These are phyloP conservation scores for Penicillium coffeae DNA, from an alignment of 495 filamentous ascomycete genomes.

Conservation along the genomic window DNA sequence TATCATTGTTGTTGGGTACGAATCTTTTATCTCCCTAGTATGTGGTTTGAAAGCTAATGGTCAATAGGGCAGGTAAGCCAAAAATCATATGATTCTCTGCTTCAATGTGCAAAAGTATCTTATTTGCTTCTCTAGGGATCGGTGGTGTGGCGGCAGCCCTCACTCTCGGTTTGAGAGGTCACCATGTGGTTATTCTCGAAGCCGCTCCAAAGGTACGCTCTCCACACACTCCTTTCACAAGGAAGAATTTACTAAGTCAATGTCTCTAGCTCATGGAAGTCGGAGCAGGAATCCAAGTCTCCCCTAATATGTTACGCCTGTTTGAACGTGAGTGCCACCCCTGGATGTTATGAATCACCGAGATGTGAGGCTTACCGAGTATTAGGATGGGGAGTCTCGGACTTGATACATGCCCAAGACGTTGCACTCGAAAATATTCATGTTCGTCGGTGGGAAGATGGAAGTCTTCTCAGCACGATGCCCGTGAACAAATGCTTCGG, in stretches of 20 bases:
- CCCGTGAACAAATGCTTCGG: conserved; percentile 42
- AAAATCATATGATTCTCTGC: conserved; percentile 27
- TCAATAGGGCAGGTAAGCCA: no score
- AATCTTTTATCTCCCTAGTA: background rate
- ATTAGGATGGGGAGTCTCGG: conserved; percentile 42
- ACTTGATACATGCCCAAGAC: conserved; percentile 36
- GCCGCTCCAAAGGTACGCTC: conserved; percentile 31
- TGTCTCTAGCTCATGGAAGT: conserved; percentile 50
- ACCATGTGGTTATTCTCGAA: conserved; percentile 37
- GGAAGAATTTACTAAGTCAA: conserved; percentile 4
- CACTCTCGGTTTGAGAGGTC: conserved; percentile 51
- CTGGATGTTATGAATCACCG: background rate
- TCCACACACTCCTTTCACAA: background rate
- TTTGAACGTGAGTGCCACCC: conserved; percentile 49
- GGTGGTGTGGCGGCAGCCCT: conserved; percentile 64
- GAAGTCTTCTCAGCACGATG: conserved; percentile 32
- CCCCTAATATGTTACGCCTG: conserved; percentile 71
- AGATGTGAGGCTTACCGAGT: background rate
- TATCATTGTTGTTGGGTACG: conserved; percentile 36
- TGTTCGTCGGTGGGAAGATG: conserved; percentile 42
- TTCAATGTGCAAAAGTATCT: conserved; percentile 1
- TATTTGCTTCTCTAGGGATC: conserved; percentile 50
- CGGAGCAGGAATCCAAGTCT: conserved; percentile 76
- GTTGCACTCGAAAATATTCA: conserved; percentile 41
- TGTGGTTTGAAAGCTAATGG: no score